Conservation (phyloP, 2,329 filamentous ascomycete genomes). For the Colletotrichum musae region DNA sequence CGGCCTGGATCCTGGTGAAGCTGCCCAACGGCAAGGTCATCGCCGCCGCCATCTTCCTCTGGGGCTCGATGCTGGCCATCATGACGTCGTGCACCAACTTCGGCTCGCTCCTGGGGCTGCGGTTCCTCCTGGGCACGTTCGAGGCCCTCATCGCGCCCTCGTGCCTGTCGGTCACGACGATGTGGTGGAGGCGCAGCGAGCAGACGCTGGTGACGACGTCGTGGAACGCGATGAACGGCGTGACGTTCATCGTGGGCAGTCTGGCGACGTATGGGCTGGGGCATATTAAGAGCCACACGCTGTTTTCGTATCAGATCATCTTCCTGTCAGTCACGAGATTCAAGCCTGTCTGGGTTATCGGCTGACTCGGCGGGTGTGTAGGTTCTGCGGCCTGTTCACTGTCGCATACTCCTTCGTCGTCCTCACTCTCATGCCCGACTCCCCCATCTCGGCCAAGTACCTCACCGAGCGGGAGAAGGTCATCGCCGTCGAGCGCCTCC, state of each 20-base stretch:
- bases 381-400: constrained; percentile 55
- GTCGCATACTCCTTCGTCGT: constrained; percentile 64
- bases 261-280: constrained; percentile 50
- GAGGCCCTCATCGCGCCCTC: constrained; percentile 66
- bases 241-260: constrained; percentile 62
- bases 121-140: constrained; percentile 62
- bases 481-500: constrained; percentile 69
- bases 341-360: rapidly evolving
- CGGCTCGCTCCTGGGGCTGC: constrained; percentile 58
- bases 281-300: constrained; percentile 45
- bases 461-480: constrained; percentile 68
- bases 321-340: constrained; percentile 13
- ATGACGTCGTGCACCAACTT: constrained; percentile 67
- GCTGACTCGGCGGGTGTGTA: constrained; percentile 34
- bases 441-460: constrained; percentile 70
- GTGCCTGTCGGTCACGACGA: constrained; percentile 67
- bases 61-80: constrained; percentile 49
- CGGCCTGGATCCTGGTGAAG: constrained; percentile 45
- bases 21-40: constrained; percentile 47
- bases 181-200: constrained; percentile 68
- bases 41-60: constrained; percentile 43
- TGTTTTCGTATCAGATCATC: constrained; percentile 47
- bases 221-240: constrained; percentile 70
- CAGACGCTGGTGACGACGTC: constrained; percentile 62
- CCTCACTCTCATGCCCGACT: constrained; percentile 72